A percentile compares a stretch with the other conserved stretches of the same genome.
Evolutionary conservation across 805 yeast genomes (phyloP).

Genomic region (Metschnikowia rubicola): DNA sequence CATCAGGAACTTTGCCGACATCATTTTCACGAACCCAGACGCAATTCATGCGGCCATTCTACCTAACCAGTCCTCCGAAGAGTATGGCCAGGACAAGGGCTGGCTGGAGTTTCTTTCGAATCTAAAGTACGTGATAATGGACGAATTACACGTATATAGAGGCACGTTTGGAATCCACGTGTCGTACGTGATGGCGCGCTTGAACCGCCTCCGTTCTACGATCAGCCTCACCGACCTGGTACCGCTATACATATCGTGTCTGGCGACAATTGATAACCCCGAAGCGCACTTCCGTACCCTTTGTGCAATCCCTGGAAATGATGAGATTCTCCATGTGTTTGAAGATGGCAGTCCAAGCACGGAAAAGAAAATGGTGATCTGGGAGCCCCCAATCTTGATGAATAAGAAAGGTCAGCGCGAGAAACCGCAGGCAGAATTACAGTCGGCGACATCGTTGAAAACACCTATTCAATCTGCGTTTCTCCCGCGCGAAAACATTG

Average conservation of each 20-base stretch:
- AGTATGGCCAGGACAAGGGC: conserved; percentile 19
- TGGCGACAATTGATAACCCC: conserved; percentile 87
- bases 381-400: conserved; percentile 76
- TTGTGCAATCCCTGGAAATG: conserved; percentile 55
- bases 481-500: conserved; percentile 58
- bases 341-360: conserved; percentile 92
- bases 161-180: conserved; percentile 95
- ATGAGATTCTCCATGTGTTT: conserved; percentile 51
- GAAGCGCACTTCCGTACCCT: conserved; percentile 64
- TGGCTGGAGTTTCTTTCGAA: conserved; percentile 71
- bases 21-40: conserved; percentile 93
- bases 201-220: conserved; percentile 51
- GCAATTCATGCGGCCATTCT: conserved; percentile 81
- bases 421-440: conserved; percentile 9
- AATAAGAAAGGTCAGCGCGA: conserved; percentile 50
- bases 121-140: conserved; percentile 73
- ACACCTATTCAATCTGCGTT: conserved; percentile 14
- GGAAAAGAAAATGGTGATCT: conserved; percentile 65
- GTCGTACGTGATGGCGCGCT: conserved; percentile 74
- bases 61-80: conserved; percentile 57
- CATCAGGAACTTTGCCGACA: conserved; percentile 63
- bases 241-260: conserved; percentile 77
- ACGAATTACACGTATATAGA: conserved; percentile 81
- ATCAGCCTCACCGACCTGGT: conserved; percentile 4
- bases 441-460: conserved; percentile 9